Evolutionary conservation across 2,329 filamentous ascomycete genomes (phyloP).

Genomic region (Cytospora paraplurivora): DNA sequence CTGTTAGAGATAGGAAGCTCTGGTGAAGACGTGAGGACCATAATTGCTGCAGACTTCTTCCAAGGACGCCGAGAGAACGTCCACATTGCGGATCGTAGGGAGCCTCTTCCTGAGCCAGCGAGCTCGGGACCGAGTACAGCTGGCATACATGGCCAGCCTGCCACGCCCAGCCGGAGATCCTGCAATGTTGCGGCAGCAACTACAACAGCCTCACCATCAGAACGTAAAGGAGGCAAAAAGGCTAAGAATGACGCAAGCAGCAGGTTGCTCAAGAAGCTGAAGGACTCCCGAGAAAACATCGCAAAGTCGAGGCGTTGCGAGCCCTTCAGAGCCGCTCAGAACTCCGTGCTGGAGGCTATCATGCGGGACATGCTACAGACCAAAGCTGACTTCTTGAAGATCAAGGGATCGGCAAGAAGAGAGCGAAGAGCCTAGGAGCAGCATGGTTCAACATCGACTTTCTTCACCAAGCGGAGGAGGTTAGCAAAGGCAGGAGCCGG

Average conservation of each 20-base stretch:
- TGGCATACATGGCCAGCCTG: neutral
- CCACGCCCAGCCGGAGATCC: neutral
- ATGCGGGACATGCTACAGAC: neutral
- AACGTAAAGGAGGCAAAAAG: neutral
- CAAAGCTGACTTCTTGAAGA: neutral
- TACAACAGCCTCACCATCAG: neutral
- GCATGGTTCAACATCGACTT: conserved; percentile 14
- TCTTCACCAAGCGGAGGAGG: neutral
- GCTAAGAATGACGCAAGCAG: neutral
- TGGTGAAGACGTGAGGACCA: neutral
- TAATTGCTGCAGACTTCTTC: neutral
- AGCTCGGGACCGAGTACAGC: neutral
- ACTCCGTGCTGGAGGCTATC: conserved; percentile 8
- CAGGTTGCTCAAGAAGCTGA: neutral
- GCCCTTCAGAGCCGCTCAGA: neutral
- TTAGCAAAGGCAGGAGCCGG: neutral
- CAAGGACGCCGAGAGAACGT: neutral
- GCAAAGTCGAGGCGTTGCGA: conserved; percentile 11
- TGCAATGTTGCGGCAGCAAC: neutral
- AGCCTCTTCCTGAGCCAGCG: neutral
- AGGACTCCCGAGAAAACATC: conserved; percentile 1
- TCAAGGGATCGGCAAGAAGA: conserved; percentile 11
- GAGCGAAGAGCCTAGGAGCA: conserved; percentile 4
- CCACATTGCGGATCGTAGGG: neutral
- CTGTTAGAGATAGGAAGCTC: conserved; percentile 5